Evolutionary conservation across 768 basidiomycete species (phyloP).

Genomic region (Amanita polypyramis): DNA sequence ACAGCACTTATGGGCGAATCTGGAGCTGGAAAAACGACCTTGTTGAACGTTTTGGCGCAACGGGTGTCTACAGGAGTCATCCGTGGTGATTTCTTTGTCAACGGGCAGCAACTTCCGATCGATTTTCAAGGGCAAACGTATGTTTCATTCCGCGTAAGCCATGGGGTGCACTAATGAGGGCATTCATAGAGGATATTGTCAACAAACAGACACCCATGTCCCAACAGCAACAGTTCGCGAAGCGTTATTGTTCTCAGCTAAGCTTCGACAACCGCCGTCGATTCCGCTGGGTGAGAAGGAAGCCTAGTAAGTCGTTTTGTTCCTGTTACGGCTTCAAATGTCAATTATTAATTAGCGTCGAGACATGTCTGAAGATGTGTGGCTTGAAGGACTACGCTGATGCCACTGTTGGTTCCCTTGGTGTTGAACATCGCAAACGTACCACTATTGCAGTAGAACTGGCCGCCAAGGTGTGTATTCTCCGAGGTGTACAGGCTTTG

Average conservation of each 20-base stretch:
- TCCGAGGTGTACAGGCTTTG: too few species aligned
- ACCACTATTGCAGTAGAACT: conserved; percentile 84
- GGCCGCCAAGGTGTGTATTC: conserved; percentile 56
- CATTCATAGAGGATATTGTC: conserved; percentile 50
- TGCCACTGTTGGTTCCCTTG: conserved; percentile 53
- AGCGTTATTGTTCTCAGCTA: conserved; percentile 71
- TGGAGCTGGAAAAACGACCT: conserved; percentile 48
- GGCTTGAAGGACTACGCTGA: conserved; percentile 53
- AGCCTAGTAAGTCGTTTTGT: conserved; percentile 48
- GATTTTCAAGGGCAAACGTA: conserved; percentile 57
- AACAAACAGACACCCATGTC: conserved; percentile 78
- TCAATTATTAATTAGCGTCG: conserved; percentile 21
- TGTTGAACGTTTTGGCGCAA: conserved; percentile 46
- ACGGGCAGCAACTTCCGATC: conserved; percentile 38
- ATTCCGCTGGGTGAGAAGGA: conserved; percentile 65
- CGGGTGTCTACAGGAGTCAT: conserved; percentile 37
- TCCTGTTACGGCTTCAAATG: conserved; percentile 6
- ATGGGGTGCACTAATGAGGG: not conserved
- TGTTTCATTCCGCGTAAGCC: not conserved
- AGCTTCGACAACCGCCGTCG: conserved; percentile 59
- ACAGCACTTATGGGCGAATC: conserved; percentile 68
- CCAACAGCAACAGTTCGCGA: conserved; percentile 71
- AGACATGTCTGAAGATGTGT: conserved; percentile 49
- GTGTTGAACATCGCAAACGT: conserved; percentile 68
- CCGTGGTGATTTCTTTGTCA: conserved; percentile 41